phyloP scores from a whole-genome alignment of 2,329 filamentous ascomycete species.

The Fusarium metavorans region DNA sequence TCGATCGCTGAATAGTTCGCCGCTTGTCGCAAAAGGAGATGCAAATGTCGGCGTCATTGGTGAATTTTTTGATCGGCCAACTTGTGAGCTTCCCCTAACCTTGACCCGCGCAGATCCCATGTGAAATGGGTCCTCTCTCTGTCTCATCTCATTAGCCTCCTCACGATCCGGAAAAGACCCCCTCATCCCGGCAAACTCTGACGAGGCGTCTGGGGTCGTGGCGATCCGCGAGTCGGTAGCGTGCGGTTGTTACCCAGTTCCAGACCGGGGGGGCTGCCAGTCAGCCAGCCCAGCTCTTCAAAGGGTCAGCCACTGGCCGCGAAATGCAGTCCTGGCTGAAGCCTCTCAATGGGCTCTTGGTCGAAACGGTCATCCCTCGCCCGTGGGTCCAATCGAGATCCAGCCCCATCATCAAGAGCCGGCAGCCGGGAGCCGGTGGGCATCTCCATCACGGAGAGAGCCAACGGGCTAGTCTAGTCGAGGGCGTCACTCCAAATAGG shows the following conservation, averaged over 20 bases:
- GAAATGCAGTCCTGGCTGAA: not conserved
- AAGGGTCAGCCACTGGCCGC: constrained; percentile 1
- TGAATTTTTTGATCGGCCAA: not conserved
- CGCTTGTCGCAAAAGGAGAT: not conserved
- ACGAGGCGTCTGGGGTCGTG: constrained; percentile 4
- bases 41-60: constrained; percentile 2
- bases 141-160: not conserved
- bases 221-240: constrained; percentile 4
- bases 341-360: not conserved
- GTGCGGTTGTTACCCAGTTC: not conserved
- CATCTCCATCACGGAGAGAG: not conserved
- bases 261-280: not conserved
- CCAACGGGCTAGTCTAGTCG: not conserved
- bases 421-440: not conserved
- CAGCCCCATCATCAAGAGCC: not conserved
- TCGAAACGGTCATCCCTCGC: not conserved
- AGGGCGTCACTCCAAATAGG: not conserved
- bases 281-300: not conserved
- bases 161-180: not conserved
- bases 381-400: not conserved
- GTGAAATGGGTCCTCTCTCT: not conserved
- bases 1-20: not conserved
- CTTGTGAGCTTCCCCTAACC: not conserved
- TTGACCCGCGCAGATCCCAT: constrained; percentile 14
- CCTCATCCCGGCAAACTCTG: constrained; percentile 1